Evolutionary conservation across 208 protist genomes (phyloP).

Genomic region (Leishmania amazonensis): DNA sequence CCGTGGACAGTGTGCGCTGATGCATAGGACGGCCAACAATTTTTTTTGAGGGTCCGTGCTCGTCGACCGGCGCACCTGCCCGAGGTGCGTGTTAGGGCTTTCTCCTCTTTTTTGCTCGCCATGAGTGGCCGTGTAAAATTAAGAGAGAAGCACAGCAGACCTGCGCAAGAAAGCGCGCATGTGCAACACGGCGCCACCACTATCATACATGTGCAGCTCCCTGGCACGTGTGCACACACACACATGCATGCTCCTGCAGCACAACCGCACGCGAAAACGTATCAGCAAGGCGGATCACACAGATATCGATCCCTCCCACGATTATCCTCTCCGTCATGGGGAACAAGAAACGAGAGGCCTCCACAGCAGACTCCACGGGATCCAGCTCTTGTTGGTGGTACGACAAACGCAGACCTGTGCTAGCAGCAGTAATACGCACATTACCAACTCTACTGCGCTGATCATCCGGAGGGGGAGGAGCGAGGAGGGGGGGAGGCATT

Average conservation of each 20-base stretch:
- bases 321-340: not conserved
- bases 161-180: too few species aligned
- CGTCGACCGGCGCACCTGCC: not conserved
- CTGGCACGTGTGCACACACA: not conserved
- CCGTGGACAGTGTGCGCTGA: not conserved
- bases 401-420: not conserved
- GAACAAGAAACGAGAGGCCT: constrained; percentile 3
- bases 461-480: not conserved
- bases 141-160: not conserved
- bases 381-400: not conserved
- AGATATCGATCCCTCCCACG: not conserved
- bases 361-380: not conserved
- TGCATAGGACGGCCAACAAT: not conserved
- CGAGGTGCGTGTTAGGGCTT: not conserved
- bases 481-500: not conserved
- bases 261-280: not conserved
- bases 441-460: not conserved
- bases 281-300: not conserved
- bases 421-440: not conserved
- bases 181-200: not conserved
- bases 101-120: not conserved
- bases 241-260: not conserved
- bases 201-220: too few species aligned
- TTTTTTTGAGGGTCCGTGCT: not conserved
- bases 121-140: not conserved